Conservation (phyloP, 31 red algal species). For the Odonthalia washingtoniensis region DNA sequence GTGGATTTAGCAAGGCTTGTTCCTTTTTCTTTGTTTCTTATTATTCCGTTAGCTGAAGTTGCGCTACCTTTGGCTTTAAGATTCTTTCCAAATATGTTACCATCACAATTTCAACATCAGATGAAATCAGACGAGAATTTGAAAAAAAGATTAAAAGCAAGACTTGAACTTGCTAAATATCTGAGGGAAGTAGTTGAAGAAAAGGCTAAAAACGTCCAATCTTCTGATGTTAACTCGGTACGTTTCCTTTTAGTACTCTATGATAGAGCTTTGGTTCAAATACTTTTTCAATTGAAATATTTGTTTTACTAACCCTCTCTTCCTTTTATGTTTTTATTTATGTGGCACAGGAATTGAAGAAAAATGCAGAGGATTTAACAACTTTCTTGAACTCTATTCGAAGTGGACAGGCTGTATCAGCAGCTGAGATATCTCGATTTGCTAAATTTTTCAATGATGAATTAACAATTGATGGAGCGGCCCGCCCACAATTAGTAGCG, state of each 20-base stretch:
- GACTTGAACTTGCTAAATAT: slow-evolving; percentile 94
- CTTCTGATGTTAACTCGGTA: slow-evolving; percentile 78
- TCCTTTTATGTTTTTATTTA: not conserved
- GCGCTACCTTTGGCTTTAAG: slow-evolving; percentile 96
- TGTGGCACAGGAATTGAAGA: slow-evolving; percentile 67
- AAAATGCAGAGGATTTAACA: slow-evolving; percentile 82
- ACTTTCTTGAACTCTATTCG: slow-evolving; percentile 85
- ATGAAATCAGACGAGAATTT: slow-evolving; percentile 97
- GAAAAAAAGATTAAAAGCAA: slow-evolving; percentile 86
- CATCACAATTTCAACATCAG: slow-evolving; percentile 97
- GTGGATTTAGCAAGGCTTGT: slow-evolving; percentile 90
- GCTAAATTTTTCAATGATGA: slow-evolving; percentile 95
- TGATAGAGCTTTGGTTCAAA: too few relatives aligned
- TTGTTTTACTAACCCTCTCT: too few relatives aligned
- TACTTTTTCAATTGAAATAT: too few relatives aligned
- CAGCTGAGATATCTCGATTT: slow-evolving; percentile 82
- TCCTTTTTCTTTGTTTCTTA: slow-evolving; percentile 97
- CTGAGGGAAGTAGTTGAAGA: slow-evolving; percentile 95
- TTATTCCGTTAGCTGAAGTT: slow-evolving; percentile 99
- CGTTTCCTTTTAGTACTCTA: slow-evolving; percentile 31
- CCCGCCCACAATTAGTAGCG: slow-evolving; percentile 89
- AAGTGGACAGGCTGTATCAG: slow-evolving; percentile 76
- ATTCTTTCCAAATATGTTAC: slow-evolving; percentile 99
- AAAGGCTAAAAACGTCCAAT: slow-evolving; percentile 78
- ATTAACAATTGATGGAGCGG: slow-evolving; percentile 89